phyloP scores from a whole-genome alignment of 257 asterid species.

The Solanum pimpinellifolium region DNA sequence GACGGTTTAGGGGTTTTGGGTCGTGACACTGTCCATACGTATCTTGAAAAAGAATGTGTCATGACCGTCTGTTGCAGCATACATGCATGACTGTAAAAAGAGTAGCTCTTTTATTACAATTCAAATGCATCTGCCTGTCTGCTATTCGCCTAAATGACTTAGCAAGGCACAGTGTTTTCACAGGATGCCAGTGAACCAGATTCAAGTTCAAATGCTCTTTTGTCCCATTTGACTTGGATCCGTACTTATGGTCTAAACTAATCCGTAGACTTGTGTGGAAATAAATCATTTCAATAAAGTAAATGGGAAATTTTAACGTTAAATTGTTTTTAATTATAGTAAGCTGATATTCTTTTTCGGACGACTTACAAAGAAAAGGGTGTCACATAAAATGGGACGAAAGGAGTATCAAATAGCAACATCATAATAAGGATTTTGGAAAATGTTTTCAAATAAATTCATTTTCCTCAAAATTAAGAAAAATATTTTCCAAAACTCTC shows the following conservation, averaged over 20 bases:
- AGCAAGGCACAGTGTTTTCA: background rate
- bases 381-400: background rate
- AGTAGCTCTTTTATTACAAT: background rate
- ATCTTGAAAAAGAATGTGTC: background rate
- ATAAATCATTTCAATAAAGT: background rate
- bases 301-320: background rate
- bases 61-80: background rate
- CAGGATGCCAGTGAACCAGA: background rate
- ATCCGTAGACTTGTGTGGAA: background rate
- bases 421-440: background rate
- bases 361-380: background rate
- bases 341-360: too few relatives aligned
- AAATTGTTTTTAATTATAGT: background rate
- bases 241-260: background rate
- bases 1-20: background rate
- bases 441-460: too few relatives aligned
- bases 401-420: background rate
- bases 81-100: background rate
- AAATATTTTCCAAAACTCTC: too few relatives aligned
- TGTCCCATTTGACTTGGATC: background rate
- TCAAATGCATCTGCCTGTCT: background rate
- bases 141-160: background rate
- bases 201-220: background rate
- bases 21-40: background rate
- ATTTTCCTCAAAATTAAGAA: too few relatives aligned